phyloP scores from a whole-genome alignment of 345 rosid species.

The Euphorbia peplus region DNA sequence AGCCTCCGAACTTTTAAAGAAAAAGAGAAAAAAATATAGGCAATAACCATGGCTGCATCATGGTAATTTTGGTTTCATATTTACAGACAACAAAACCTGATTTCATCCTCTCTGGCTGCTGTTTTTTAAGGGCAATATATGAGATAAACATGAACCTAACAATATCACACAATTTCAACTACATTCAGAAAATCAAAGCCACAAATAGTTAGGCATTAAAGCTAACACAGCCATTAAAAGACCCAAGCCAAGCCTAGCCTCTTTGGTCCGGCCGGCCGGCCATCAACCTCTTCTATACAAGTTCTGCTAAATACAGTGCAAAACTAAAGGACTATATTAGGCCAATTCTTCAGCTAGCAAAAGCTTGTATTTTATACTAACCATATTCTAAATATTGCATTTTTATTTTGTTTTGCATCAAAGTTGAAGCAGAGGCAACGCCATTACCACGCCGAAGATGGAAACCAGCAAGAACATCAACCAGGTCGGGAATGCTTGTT shows the following conservation, averaged over 20 bases:
- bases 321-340: conserved; percentile 14
- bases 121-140: too few relatives aligned
- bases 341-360: conserved; percentile 8
- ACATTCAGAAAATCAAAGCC: not conserved
- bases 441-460: conserved; percentile 88
- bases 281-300: conserved; percentile 36
- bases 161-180: conserved; percentile 1
- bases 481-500: conserved; percentile 80
- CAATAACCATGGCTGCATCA: not conserved
- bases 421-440: conserved; percentile 91
- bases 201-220: conserved; percentile 13
- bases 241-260: conserved; percentile 7
- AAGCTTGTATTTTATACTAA: conserved; percentile 22
- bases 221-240: conserved; percentile 16
- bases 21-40: not conserved
- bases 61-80: not conserved
- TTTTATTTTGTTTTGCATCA: conserved; percentile 27
- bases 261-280: not conserved
- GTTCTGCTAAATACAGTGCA: conserved; percentile 19
- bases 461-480: conserved; percentile 78
- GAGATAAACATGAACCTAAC: not conserved
- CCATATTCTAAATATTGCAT: conserved; percentile 15
- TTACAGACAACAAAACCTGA: not conserved
- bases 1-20: too few relatives aligned
- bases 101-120: too few relatives aligned